These are phyloP conservation scores for Senna siamea DNA, from an alignment of 306 rosid genomes.

Conservation along the genomic window DNA sequence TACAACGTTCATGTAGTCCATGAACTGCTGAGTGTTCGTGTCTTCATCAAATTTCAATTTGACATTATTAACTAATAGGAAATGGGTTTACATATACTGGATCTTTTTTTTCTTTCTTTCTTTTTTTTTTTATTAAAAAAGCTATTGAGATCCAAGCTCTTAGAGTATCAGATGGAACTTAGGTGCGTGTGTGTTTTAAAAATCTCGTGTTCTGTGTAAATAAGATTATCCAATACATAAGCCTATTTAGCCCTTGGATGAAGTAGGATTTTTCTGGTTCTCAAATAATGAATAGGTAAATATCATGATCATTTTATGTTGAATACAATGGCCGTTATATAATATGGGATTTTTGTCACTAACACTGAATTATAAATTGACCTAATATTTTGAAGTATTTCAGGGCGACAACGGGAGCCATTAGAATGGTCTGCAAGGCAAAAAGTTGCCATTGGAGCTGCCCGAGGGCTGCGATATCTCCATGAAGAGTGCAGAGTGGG, in stretches of 20 bases:
- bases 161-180: too few species aligned
- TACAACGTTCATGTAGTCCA: slow-evolving; percentile 5
- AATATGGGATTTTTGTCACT: neutral
- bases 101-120: too few species aligned
- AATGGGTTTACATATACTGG: neutral
- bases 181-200: too few species aligned
- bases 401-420: slow-evolving; percentile 74
- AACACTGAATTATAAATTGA: slow-evolving; percentile 35
- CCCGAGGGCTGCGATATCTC: slow-evolving; percentile 94
- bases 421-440: slow-evolving; percentile 95
- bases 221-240: neutral
- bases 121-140: too few species aligned
- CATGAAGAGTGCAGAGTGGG: slow-evolving; percentile 99
- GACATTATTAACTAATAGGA: neutral
- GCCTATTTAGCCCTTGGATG: slow-evolving; percentile 16
- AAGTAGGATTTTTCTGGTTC: neutral
- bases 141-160: too few species aligned
- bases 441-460: slow-evolving; percentile 95
- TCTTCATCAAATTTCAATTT: slow-evolving; percentile 24
- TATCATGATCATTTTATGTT: slow-evolving; percentile 6
- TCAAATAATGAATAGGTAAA: too few species aligned
- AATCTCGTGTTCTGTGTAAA: too few species aligned
- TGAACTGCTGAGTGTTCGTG: neutral
- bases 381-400: slow-evolving; percentile 35
- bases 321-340: too few species aligned